Evolutionary conservation across 169 alveolate species (phyloP), one percentile per base, ranked within the genome.

Genomic region (Babesia sp.): DNA sequence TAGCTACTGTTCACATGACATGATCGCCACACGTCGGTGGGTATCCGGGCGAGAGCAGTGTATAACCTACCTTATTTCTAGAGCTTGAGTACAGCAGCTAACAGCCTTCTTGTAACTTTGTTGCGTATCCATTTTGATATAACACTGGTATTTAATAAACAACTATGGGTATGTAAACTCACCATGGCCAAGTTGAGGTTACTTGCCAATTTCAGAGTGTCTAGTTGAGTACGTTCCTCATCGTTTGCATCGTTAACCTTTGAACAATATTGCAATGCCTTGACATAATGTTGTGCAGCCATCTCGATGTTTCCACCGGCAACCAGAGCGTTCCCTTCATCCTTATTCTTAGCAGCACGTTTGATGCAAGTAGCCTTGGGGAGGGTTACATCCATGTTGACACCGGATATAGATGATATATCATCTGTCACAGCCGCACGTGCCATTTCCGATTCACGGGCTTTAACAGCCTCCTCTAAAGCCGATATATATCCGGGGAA

Each of bases 181-280:
- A 77, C 86, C 86, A 77, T 77, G 45, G 87, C 83, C 77, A 79
- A 44, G 44, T 79, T 79, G 20, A 79, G 59, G 70, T 79, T 41
- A 31, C 81, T 26, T 4, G 87, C 83, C 31, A 70, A 44, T 37
- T 70, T 69, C 39, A 79, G 69, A 14, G 45, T n/a, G 5, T 69
- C 57, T 67, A 79, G 26, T 54, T n/a, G 31, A 16, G 41, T 2
- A 14, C 54, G 59, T 51, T 79, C 84, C 42, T 69, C 87, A 4
- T 79, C 84, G 37, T 26, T 64, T 9, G 78, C 61, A 37, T 41
- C 59, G 39, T 16, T 71, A 20, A 79, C 84, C 50, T 79, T 79
- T 2, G 77, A 18, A 39, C 87, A 79, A 71, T 79, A 79, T 41
- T 71, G 84, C 31, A 79, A 26, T 26, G 67, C 83, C 73, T 71